Conservation (phyloP, 345 rosid species). For the Gossypium arboreum region DNA sequence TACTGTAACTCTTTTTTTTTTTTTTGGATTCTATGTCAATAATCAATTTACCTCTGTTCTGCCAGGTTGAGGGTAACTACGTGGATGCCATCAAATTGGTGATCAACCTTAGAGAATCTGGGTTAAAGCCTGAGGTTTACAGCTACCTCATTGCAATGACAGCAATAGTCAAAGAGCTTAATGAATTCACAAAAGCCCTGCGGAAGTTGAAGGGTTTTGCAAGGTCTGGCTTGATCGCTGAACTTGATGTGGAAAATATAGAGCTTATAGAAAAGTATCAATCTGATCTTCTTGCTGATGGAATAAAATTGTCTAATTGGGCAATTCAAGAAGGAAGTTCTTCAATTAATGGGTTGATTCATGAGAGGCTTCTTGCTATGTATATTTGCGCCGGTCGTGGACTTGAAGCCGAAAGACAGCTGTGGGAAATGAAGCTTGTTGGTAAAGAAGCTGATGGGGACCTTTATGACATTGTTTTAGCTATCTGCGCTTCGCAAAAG, state of each 20-base stretch:
- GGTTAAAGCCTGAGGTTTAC: constrained; percentile 77
- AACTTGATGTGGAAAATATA: constrained; percentile 50
- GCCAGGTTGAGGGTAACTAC: constrained; percentile 82
- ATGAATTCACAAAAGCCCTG: constrained; percentile 63
- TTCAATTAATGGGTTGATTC: constrained; percentile 57
- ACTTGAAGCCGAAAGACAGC: constrained; percentile 76
- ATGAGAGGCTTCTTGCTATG: constrained; percentile 90
- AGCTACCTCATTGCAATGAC: constrained; percentile 89
- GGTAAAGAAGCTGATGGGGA: constrained; percentile 82
- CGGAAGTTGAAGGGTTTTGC: constrained; percentile 65
- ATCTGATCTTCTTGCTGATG: constrained; percentile 61
- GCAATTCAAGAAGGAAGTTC: constrained; percentile 60
- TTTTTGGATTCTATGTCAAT: neutral
- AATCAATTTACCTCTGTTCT: constrained; percentile 10
- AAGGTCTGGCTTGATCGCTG: constrained; percentile 51
- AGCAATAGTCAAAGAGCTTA: constrained; percentile 88
- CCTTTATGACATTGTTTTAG: constrained; percentile 76
- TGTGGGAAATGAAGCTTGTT: constrained; percentile 85
- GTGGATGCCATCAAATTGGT: constrained; percentile 64
- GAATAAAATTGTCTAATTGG: constrained; percentile 61
- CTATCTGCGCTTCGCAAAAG: constrained; percentile 82
- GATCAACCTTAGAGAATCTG: constrained; percentile 55
- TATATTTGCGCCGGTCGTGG: constrained; percentile 84
- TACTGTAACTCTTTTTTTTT: neutral
- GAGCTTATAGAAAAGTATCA: constrained; percentile 62